phyloP scores from a whole-genome alignment of 2,329 filamentous ascomycete genomes.

The Hypoxylon sp. region DNA sequence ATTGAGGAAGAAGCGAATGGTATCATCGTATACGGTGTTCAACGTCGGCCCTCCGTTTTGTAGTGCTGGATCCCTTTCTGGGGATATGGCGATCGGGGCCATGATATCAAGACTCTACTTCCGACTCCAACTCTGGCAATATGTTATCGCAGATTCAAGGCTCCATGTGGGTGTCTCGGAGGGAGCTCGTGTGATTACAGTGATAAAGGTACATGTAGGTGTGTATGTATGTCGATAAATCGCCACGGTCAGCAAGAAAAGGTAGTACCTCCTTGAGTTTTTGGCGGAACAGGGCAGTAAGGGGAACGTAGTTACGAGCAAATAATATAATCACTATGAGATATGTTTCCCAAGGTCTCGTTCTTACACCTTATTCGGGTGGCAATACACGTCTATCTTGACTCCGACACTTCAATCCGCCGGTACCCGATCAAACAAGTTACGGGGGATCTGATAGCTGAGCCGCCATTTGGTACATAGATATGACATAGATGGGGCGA shows the following conservation, averaged over 20 bases:
- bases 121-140: constrained; percentile 6
- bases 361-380: constrained; percentile 31
- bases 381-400: constrained; percentile 33
- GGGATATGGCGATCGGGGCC: constrained; percentile 70
- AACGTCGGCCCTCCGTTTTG: constrained; percentile 61
- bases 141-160: constrained; percentile 17
- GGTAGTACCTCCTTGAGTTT: not conserved
- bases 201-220: not conserved
- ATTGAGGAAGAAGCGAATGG: constrained; percentile 92
- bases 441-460: constrained; percentile 26
- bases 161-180: constrained; percentile 19
- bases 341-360: constrained; percentile 2
- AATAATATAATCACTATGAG: constrained; percentile 21
- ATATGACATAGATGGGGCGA: constrained; percentile 40
- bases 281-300: constrained; percentile 1
- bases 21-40: constrained; percentile 86
- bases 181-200: constrained; percentile 8
- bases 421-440: constrained; percentile 30
- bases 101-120: constrained; percentile 55
- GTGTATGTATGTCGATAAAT: constrained; percentile 11
- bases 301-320: constrained; percentile 9
- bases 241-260: not conserved
- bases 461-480: constrained; percentile 29
- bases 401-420: constrained; percentile 32
- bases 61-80: constrained; percentile 59